phyloP scores from a whole-genome alignment of 164 flowering plant species.

The Houttuynia cordata region DNA sequence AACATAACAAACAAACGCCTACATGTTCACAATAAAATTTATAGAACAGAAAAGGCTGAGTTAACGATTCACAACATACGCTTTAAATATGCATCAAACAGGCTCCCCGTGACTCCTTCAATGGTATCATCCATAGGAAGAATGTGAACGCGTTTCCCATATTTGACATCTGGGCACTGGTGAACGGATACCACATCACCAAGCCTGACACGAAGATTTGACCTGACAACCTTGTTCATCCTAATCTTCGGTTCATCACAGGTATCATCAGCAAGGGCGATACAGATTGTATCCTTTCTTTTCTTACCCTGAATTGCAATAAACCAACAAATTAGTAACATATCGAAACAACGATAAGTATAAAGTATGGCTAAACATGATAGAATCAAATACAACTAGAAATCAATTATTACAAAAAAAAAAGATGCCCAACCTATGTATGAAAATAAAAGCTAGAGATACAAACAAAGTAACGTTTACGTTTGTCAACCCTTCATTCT shows the following conservation, averaged over 20 bases:
- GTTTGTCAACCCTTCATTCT: too few species aligned
- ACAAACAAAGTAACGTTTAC: background rate
- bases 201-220: constrained; percentile 17
- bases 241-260: constrained; percentile 17
- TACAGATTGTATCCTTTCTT: constrained; percentile 13
- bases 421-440: background rate
- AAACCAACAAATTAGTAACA: background rate
- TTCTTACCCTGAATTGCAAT: constrained; percentile 5
- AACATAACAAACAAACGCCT: too few species aligned
- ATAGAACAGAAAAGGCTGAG: background rate
- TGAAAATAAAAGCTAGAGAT: background rate
- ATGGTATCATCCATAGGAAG: constrained; percentile 16
- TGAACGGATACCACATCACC: constrained; percentile 18
- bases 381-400: too few species aligned
- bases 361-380: too few species aligned
- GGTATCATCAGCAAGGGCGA: constrained; percentile 13
- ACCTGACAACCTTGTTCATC: constrained; percentile 17
- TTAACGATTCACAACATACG: constrained; percentile 5
- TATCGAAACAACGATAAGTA: background rate
- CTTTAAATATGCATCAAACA: constrained; percentile 15
- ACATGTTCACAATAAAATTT: background rate
- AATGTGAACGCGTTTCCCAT: constrained; percentile 16
- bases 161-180: constrained; percentile 18
- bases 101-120: constrained; percentile 16
- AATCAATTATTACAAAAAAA: background rate